Evolutionary conservation across 2,329 filamentous ascomycete species (phyloP).

Genomic region (Aspergillus clavatus): DNA sequence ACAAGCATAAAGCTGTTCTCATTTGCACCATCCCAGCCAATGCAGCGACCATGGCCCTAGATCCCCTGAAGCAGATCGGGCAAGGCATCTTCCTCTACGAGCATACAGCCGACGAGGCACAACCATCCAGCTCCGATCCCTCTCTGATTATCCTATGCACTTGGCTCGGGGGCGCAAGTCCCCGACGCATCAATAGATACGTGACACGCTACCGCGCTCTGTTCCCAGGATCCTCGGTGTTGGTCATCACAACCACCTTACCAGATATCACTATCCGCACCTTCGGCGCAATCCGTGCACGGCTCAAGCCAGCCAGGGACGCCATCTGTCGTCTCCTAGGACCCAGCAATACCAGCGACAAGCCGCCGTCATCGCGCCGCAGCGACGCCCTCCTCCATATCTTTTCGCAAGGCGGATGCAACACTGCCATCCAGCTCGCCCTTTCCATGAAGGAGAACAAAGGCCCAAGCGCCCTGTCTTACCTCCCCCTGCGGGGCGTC

Average conservation of each 20-base stretch:
- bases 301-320: slow-evolving; percentile 15
- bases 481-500: slow-evolving; percentile 9
- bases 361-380: too few relatives aligned
- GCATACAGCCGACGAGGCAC: background rate
- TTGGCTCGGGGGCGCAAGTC: slow-evolving; percentile 25
- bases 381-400: slow-evolving; percentile 15
- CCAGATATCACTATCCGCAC: slow-evolving; percentile 15
- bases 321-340: slow-evolving; percentile 13
- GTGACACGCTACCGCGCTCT: slow-evolving; percentile 14
- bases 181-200: slow-evolving; percentile 25
- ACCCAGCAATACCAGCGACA: too few relatives aligned
- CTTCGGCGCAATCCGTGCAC: slow-evolving; percentile 13
- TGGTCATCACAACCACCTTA: slow-evolving; percentile 19
- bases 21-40: too few relatives aligned
- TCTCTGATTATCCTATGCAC: slow-evolving; percentile 23
- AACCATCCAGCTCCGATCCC: slow-evolving; percentile 5
- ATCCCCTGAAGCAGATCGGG: slow-evolving; percentile 11
- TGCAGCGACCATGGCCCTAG: too few relatives aligned
- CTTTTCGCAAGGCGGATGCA: slow-evolving; percentile 21
- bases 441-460: slow-evolving; percentile 15
- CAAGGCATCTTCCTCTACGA: slow-evolving; percentile 15
- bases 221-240: slow-evolving; percentile 18
- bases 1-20: too few relatives aligned
- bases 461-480: slow-evolving; percentile 1
- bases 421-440: slow-evolving; percentile 17